Conservation (phyloP, 345 rosid species). For the Salix udensis region DNA sequence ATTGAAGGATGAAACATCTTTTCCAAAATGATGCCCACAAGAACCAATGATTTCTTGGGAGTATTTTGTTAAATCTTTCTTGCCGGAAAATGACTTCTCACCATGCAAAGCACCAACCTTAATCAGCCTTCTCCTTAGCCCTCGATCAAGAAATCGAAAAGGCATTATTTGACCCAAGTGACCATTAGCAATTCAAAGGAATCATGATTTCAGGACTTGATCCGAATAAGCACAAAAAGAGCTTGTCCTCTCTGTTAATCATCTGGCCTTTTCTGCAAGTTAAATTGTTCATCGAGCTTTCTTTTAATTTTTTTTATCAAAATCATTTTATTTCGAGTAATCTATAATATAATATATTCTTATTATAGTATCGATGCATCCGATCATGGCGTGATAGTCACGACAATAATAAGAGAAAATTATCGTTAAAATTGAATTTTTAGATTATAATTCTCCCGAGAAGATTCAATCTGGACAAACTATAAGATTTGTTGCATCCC, state of each 20-base stretch:
- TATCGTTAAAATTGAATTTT: no score
- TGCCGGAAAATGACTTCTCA: constrained; percentile 5
- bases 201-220: neutral
- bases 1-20: neutral
- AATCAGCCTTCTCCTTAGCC: neutral
- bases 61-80: neutral
- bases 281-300: no score
- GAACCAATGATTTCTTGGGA: neutral
- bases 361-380: no score
- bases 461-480: neutral
- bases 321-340: no score
- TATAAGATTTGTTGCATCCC: neutral
- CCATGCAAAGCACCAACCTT: neutral
- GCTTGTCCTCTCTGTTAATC: no score
- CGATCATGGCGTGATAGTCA: no score
- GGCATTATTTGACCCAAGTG: neutral
- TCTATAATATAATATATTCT: no score
- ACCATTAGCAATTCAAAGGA: neutral
- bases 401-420: no score
- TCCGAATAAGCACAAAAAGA: neutral
- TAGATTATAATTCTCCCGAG: no score
- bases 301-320: no score
- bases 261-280: no score
- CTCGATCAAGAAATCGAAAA: neutral
- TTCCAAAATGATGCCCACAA: neutral